Conservation (phyloP, 2,329 filamentous ascomycete species). For the Rhynchosporium secalis region DNA sequence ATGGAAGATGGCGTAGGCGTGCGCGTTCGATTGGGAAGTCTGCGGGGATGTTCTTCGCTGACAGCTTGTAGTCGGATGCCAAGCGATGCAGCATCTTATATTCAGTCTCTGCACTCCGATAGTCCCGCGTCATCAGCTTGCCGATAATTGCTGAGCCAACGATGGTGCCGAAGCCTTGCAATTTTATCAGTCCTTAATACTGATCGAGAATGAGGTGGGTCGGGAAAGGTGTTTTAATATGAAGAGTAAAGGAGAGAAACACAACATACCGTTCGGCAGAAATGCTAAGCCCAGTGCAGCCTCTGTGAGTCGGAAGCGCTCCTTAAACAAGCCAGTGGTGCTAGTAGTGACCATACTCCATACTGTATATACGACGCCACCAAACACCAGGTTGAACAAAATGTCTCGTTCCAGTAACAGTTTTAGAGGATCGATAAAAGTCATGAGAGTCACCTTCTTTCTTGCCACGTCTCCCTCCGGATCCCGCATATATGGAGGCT, state of each 20-base stretch:
- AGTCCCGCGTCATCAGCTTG: constrained; percentile 44
- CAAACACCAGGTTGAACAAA: constrained; percentile 45
- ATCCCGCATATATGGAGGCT: constrained; percentile 35
- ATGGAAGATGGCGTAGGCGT: constrained; percentile 41
- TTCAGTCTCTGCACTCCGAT: constrained; percentile 38
- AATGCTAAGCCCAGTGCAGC: constrained; percentile 46
- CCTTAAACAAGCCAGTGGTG: constrained; percentile 43
- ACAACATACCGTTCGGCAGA: constrained; percentile 44
- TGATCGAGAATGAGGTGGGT: too few relatives aligned
- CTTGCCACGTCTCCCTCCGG: constrained; percentile 16
- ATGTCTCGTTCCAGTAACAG: constrained; percentile 50
- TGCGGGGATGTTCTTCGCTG: constrained; percentile 36
- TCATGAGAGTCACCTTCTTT: constrained; percentile 39
- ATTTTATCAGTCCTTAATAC: too few relatives aligned
- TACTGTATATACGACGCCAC: constrained; percentile 47
- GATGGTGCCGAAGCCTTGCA: constrained; percentile 46
- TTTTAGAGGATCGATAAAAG: constrained; percentile 43
- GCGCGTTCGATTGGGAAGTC: constrained; percentile 46
- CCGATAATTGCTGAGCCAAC: constrained; percentile 44
- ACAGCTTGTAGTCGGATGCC: constrained; percentile 32
- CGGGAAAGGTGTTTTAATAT: too few relatives aligned
- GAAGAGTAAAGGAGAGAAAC: too few relatives aligned
- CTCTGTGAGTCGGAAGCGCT: constrained; percentile 43
- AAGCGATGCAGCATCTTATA: constrained; percentile 40
- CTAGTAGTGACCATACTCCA: constrained; percentile 51